Conservation (phyloP, 2,329 filamentous ascomycete species). For the Neonectria sp. region DNA sequence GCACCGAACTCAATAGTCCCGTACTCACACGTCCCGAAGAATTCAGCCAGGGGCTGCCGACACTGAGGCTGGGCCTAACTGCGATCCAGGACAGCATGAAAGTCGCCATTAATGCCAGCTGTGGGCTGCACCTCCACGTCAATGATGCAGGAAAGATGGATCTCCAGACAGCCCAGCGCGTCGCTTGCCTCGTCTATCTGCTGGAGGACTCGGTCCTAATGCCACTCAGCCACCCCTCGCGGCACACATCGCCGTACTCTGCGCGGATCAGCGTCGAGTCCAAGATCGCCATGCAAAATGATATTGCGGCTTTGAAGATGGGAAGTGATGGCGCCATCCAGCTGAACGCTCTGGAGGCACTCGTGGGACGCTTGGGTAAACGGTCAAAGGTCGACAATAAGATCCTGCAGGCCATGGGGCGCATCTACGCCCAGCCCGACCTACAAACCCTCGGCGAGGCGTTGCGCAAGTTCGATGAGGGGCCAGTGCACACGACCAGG, state of each 20-base stretch:
- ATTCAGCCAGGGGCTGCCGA: slow-evolving; percentile 39
- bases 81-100: slow-evolving; percentile 36
- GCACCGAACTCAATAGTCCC: slow-evolving; percentile 47
- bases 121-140: slow-evolving; percentile 48
- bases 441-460: slow-evolving; percentile 27
- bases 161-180: slow-evolving; percentile 36
- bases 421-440: slow-evolving; percentile 34
- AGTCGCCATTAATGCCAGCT: slow-evolving; percentile 45
- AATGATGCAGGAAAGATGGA: slow-evolving; percentile 37
- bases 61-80: slow-evolving; percentile 37
- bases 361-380: slow-evolving; percentile 22
- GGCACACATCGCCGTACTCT: slow-evolving; percentile 38
- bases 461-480: slow-evolving; percentile 43
- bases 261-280: slow-evolving; percentile 40
- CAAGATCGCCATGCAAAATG: slow-evolving; percentile 27
- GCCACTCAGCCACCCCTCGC: slow-evolving; percentile 42
- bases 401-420: slow-evolving; percentile 33
- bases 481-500: slow-evolving; percentile 40
- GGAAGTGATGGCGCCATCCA: slow-evolving; percentile 28
- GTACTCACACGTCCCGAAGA: slow-evolving; percentile 39
- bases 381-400: slow-evolving; percentile 30
- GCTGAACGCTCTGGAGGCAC: slow-evolving; percentile 12
- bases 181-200: slow-evolving; percentile 41
- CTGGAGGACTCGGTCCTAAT: slow-evolving; percentile 43
- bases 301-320: slow-evolving; percentile 3